A percentile compares a stretch with the other conserved stretches of the same genome.
phyloP scores from a whole-genome alignment of 441 rosid species.

The Euphorbia schlechtendalii region DNA sequence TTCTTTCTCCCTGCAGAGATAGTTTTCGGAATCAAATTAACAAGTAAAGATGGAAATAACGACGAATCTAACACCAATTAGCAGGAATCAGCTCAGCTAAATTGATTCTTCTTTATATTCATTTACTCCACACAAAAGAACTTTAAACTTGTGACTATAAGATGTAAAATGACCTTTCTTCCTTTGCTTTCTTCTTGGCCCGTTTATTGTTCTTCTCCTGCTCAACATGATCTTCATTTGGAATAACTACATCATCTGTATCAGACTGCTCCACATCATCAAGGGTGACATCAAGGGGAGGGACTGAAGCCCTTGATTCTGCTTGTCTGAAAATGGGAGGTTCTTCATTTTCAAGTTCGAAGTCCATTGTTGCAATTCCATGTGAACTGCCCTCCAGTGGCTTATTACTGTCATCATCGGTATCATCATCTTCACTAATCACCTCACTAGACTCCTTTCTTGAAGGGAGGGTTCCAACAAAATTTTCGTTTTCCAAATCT shows the following conservation, averaged over 20 bases:
- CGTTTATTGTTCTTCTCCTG: constrained; percentile 48
- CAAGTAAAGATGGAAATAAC: constrained; percentile 1
- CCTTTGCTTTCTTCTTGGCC: constrained; percentile 62
- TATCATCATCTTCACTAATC: constrained; percentile 32
- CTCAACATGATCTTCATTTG: constrained; percentile 28
- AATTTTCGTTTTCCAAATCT: constrained; percentile 39
- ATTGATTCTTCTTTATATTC: background rate
- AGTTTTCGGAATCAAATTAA: constrained; percentile 16
- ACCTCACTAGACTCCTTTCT: constrained; percentile 39
- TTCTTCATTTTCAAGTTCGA: constrained; percentile 38
- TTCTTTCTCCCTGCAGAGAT: constrained; percentile 61
- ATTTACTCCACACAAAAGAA: background rate
- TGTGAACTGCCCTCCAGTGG: constrained; percentile 24
- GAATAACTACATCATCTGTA: constrained; percentile 26
- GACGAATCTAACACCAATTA: background rate
- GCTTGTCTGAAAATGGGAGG: constrained; percentile 46
- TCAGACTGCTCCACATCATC: constrained; percentile 56
- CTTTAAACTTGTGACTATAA: background rate
- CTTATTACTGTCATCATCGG: constrained; percentile 24
- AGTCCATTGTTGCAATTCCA: constrained; percentile 26
- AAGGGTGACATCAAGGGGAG: constrained; percentile 76
- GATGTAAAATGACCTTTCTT: constrained; percentile 50
- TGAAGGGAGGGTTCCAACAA: constrained; percentile 26
- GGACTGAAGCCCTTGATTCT: constrained; percentile 73
- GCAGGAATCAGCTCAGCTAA: background rate